phyloP scores from a whole-genome alignment of 345 rosid species.

The Salix koriyanagi region DNA sequence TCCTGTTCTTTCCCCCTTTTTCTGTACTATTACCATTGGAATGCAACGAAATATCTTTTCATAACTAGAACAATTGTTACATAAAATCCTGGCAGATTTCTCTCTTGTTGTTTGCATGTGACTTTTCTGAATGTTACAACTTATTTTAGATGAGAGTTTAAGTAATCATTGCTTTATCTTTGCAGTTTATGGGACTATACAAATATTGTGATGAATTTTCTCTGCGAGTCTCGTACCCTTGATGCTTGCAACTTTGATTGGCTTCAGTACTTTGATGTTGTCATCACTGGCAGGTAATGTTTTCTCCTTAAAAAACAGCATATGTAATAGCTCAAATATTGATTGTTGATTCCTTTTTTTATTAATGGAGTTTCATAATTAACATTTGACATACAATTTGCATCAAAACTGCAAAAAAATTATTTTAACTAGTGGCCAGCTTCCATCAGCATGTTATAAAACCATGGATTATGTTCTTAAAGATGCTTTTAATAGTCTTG shows the following conservation, averaged over 20 bases:
- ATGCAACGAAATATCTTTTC: not conserved
- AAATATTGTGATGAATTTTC: conserved; percentile 91
- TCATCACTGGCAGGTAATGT: conserved; percentile 87
- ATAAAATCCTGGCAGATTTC: not conserved
- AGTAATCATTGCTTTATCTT: conserved; percentile 14
- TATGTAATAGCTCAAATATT: not conserved
- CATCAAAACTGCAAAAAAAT: too few relatives aligned
- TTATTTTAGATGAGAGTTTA: not conserved
- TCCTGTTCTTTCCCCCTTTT: not conserved
- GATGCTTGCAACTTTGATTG: conserved; percentile 70
- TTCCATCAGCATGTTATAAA: too few relatives aligned
- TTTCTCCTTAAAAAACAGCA: conserved; percentile 8
- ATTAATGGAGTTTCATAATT: too few relatives aligned
- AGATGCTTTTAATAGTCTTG: too few relatives aligned
- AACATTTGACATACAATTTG: too few relatives aligned
- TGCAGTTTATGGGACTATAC: conserved; percentile 99
- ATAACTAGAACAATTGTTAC: not conserved
- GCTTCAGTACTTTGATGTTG: conserved; percentile 87
- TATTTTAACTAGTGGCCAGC: too few relatives aligned
- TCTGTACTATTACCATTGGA: not conserved
- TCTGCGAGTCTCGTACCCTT: conserved; percentile 48
- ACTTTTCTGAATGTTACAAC: not conserved
- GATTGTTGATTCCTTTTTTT: not conserved
- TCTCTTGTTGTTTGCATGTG: not conserved
- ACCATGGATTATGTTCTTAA: too few relatives aligned